Base-by-base conservation (phyloP, 306 rosid genomes). In the Castanea mollissima region DNA sequence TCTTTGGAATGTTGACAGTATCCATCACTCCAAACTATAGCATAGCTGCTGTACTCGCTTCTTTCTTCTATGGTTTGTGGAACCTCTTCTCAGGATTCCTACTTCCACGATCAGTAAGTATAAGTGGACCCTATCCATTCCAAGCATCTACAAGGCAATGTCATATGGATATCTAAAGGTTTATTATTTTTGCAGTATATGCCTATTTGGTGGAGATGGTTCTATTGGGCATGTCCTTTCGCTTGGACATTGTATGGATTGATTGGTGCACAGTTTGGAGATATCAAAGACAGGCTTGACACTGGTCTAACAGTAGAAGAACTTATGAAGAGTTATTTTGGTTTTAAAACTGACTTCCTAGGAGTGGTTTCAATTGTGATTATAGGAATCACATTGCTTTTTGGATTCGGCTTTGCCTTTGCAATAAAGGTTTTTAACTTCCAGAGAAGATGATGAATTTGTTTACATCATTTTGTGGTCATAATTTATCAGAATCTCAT, bases 171-270 rank as follows among this genome's bases (percentile, higher is more conserved):
- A 38, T 38, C 44, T 38, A 38, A 38, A 11, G 44, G 2, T 5
- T 11, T 58, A 55, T 55, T 44, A 9, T 19, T 73, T 32, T 74
- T 41, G 79, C 98, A 93, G 97, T 89, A 92, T 49, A 89, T 90
- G 81, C 98, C 98, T 15, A 58, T 86, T 35, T 91, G 98, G 98
- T 93, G 98, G 95, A 87, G 89, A 86, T 93, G 98, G 98, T 93
- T 86, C 84, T 90, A 63, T 21, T 91, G 95, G 95, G 63, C 76
- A 21, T 93, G 97, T 81, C 92, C 98, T n/a, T 83, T 93, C 23
- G 77, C 95, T 52, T 93, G 97, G 97, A 90, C 95, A 15, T 57
- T 90, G 63, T 74, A 90, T 82, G 97, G 95, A 78, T 79, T 91
- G 84, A 80, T 88, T 27, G 72, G 84, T 56, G 86, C 98, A 23